Percentiles rank a stretch among this genome's conserved stretches.
phyloP scores from a whole-genome alignment of 257 asterid species.

The Plantago major region DNA sequence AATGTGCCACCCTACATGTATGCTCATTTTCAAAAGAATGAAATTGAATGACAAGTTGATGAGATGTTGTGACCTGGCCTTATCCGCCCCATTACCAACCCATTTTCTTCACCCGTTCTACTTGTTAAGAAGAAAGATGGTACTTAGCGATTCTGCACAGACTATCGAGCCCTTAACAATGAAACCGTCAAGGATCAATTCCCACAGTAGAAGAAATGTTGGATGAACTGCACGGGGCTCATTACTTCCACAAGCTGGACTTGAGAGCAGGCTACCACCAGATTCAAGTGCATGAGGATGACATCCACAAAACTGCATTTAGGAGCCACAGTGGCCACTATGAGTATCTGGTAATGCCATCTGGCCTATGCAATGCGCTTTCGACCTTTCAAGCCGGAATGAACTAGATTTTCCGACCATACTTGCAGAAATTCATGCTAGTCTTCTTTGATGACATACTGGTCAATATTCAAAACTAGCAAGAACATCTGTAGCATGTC shows the following conservation, averaged over 20 bases:
- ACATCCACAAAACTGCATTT: background rate
- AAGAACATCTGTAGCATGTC: background rate
- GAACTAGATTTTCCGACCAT: background rate
- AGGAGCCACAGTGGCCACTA: background rate
- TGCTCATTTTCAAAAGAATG: background rate
- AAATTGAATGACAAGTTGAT: background rate
- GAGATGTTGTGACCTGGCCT: background rate
- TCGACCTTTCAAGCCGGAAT: background rate
- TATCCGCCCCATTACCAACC: background rate
- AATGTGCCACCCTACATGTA: background rate
- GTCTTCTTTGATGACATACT: background rate
- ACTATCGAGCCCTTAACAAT: background rate
- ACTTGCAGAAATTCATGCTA: background rate
- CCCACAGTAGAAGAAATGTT: background rate
- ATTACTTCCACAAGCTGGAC: background rate
- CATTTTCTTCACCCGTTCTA: background rate
- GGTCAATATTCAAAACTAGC: background rate
- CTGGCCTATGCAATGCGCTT: background rate
- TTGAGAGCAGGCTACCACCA: background rate
- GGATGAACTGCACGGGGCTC: background rate
- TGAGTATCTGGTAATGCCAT: slow-evolving; percentile 1
- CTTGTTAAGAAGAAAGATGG: background rate
- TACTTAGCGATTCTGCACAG: background rate
- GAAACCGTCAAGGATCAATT: background rate
- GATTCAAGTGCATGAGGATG: background rate